These are phyloP conservation scores for Alloteropsis semialata DNA, from an alignment of 176 grass and related monocot genomes.

Conservation along the genomic window DNA sequence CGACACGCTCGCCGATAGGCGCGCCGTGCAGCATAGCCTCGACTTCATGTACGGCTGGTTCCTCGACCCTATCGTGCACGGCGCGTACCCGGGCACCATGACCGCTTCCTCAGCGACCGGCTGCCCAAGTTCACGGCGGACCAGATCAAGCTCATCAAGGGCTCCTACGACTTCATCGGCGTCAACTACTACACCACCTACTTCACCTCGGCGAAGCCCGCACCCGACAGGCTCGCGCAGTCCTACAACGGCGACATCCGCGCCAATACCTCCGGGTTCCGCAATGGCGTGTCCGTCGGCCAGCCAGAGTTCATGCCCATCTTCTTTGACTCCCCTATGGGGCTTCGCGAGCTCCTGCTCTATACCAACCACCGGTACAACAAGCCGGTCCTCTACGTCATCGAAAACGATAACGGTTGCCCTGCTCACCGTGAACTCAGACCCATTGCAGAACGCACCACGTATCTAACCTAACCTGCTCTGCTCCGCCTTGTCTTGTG, in stretches of 20 bases:
- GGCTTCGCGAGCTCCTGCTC: constrained; percentile 49
- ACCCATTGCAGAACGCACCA: no score
- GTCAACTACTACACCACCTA: constrained; percentile 75
- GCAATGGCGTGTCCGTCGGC: constrained; percentile 29
- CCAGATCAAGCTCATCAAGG: constrained; percentile 30
- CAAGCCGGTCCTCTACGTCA: constrained; percentile 48
- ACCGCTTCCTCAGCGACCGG: constrained; percentile 39
- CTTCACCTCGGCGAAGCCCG: constrained; percentile 23
- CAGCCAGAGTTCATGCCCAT: constrained; percentile 23
- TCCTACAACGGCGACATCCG: constrained; percentile 48
- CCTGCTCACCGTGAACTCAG: no score
- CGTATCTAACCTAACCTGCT: no score
- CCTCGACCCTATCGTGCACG: constrained; percentile 60
- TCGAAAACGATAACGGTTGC: constrained; percentile 31
- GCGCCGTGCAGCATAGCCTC: constrained; percentile 44
- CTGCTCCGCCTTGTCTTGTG: no score
- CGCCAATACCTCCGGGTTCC: constrained; percentile 26
- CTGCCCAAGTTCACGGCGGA: constrained; percentile 55
- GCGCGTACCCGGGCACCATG: constrained; percentile 74
- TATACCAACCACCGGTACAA: constrained; percentile 57
- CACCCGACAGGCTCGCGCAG: background rate
- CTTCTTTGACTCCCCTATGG: constrained; percentile 48
- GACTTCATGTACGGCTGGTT: constrained; percentile 88
- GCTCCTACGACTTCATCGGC: constrained; percentile 69
- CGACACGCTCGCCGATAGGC: constrained; percentile 19